Evolutionary conservation across 1,284 basidiomycete species (phyloP), one percentile per base, ranked within the genome.

Genomic region (Chalciporus sp.): DNA sequence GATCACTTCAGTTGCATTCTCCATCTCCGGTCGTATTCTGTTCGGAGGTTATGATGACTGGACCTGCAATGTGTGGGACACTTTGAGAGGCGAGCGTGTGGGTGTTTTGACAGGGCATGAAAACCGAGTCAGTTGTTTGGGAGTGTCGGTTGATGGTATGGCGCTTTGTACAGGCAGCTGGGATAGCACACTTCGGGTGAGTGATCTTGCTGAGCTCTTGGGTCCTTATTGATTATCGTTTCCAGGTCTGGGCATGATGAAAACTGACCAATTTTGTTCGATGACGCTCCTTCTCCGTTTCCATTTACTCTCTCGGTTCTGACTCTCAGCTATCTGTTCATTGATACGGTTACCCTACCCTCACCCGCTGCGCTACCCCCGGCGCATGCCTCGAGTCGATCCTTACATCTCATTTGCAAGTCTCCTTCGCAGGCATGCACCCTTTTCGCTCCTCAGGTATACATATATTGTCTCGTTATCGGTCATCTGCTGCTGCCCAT

Each of bases 21-120:
- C 95, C 2, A 91, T 93, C 61, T 98, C 95, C 14, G 96, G 96
- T 45, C 90, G 97, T 56, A 91, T 99, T 64, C 83, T 99, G 45
- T 98, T 99, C 67, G 96, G 95, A 60, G 97, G 96, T 41, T 99
- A 98, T 72, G 97, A 99, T 73, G 96, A 99, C 73, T 98, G 96
- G 91, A 98, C 96, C 62, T 95, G 92, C 81, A 98, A 98, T 69
- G 96, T 98, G 45, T 99, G 96, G 96, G 96, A 99, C 71, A 98
- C 95, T 41, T 83, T 99, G 68, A 97, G 96, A 75, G 96, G 95
- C 53, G 96, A 99, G 74, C 89, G 96, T 53, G 94, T 98, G 31
- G 96, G 96, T 56, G 95, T 98, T 37, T 76, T 99, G 57, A 92
- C 94, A 33, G 96, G 95, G 12, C 97, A 99, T 71, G 96, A 99